A percentile compares a stretch with the other conserved stretches of the same genome.
Conservation (phyloP, 257 asterid species). For the Dorcoceras hygrometricum region DNA sequence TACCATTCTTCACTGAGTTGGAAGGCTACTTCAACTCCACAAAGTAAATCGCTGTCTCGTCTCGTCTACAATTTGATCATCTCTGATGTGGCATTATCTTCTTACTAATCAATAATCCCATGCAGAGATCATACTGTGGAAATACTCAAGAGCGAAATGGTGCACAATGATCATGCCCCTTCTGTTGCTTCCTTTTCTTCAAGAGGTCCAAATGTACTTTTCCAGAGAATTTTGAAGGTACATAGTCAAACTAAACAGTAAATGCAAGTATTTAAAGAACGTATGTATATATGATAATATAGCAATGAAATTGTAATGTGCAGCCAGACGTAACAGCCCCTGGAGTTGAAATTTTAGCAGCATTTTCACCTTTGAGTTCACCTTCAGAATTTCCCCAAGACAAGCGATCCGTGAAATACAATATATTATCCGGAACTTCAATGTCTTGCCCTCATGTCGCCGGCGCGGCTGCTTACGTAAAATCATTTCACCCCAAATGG, state of each 20-base stretch:
- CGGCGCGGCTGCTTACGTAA: background rate
- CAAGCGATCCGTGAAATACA: background rate
- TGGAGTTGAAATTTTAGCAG: background rate
- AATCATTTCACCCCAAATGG: background rate
- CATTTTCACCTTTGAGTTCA: background rate
- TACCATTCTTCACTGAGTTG: background rate
- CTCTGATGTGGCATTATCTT: background rate
- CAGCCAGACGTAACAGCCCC: background rate
- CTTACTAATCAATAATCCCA: too few relatives aligned
- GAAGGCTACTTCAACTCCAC: background rate
- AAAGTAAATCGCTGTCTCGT: background rate
- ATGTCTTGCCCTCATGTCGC: background rate
- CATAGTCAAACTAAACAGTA: too few relatives aligned
- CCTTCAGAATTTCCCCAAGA: background rate
- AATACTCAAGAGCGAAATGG: too few relatives aligned
- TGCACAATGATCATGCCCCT: too few relatives aligned
- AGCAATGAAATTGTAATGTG: background rate
- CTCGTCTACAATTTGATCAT: background rate
- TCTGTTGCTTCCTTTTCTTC: too few relatives aligned
- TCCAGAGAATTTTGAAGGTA: too few relatives aligned
- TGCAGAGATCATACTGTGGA: too few relatives aligned
- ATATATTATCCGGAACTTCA: background rate
- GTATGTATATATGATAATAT: too few relatives aligned
- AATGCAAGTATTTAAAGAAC: too few relatives aligned
- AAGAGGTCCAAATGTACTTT: too few relatives aligned